These are phyloP conservation scores for Phytophthora crassamura DNA, from an alignment of 352 stramenopile genomes.

Conservation along the genomic window DNA sequence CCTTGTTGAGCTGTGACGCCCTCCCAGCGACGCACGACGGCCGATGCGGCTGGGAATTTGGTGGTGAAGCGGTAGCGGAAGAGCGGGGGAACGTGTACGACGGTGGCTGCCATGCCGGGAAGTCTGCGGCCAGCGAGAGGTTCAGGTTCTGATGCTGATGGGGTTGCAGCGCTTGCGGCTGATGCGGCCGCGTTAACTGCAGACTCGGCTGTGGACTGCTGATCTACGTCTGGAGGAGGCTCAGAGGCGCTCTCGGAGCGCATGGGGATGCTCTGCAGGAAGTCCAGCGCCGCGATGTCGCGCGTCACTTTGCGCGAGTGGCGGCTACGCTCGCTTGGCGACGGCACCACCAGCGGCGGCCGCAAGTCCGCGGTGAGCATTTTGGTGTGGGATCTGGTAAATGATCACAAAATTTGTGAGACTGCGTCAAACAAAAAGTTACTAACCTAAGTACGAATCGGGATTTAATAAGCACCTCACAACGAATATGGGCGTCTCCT, in stretches of 20 bases:
- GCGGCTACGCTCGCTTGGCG: conserved; percentile 54
- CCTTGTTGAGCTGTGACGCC: conserved; percentile 68
- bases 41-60: conserved; percentile 77
- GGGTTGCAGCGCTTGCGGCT: too few species aligned
- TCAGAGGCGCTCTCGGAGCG: conserved; percentile 48
- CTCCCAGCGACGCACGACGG: conserved; percentile 84
- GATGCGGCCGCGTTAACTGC: conserved; percentile 9
- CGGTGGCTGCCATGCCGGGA: conserved; percentile 70
- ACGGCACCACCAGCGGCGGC: conserved; percentile 23
- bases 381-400: too few species aligned
- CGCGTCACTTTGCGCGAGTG: conserved; percentile 83
- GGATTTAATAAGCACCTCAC: too few species aligned
- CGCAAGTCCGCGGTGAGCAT: background rate
- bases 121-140: conserved; percentile 70
- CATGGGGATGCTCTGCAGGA: conserved; percentile 91
- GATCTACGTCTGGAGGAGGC: background rate
- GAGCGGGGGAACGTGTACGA: conserved; percentile 65
- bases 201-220: background rate
- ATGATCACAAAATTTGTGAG: too few species aligned
- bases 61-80: conserved; percentile 84
- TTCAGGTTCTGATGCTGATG: conserved; percentile 38
- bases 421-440: too few species aligned
- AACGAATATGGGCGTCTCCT: too few species aligned
- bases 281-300: conserved; percentile 89
- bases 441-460: too few species aligned